A percentile compares a stretch with the other conserved stretches of the same genome.
Evolutionary conservation across 2,329 filamentous ascomycete genomes (phyloP).

Genomic region (Penicillium olsonii): DNA sequence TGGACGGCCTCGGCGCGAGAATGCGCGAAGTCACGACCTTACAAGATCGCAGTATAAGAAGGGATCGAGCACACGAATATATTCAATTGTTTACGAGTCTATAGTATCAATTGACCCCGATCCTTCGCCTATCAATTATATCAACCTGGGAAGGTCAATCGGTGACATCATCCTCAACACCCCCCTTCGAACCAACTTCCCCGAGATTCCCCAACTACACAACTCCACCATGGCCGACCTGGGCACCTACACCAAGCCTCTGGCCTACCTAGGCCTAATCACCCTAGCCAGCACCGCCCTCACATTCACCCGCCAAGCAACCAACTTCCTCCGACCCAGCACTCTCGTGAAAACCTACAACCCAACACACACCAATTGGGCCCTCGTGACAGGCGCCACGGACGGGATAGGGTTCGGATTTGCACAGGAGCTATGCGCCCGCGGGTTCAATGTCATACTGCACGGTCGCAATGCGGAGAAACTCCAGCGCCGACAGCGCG

Average conservation of each 20-base stretch:
- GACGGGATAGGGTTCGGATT: conserved; percentile 59
- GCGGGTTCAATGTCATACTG: conserved; percentile 59
- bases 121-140: too few relatives aligned
- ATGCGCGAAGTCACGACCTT: too few relatives aligned
- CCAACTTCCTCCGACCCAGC: conserved; percentile 18
- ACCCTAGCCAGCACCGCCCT: conserved; percentile 13
- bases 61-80: too few relatives aligned
- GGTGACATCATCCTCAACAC: background rate
- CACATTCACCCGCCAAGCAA: conserved; percentile 17
- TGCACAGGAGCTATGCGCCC: conserved; percentile 52
- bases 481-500: conserved; percentile 43
- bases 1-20: too few relatives aligned
- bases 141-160: background rate
- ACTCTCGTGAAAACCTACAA: conserved; percentile 21
- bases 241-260: conserved; percentile 8
- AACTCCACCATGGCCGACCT: conserved; percentile 3
- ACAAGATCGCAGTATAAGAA: too few relatives aligned
- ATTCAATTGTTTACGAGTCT: too few relatives aligned
- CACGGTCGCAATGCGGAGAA: conserved; percentile 58
- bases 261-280: conserved; percentile 19
- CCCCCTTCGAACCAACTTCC: background rate
- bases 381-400: conserved; percentile 51
- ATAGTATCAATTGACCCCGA: too few relatives aligned
- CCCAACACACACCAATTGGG: conserved; percentile 18
- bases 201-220: background rate